phyloP scores from a whole-genome alignment of 2,329 filamentous ascomycete genomes.

The Hypocrella siamensis region DNA sequence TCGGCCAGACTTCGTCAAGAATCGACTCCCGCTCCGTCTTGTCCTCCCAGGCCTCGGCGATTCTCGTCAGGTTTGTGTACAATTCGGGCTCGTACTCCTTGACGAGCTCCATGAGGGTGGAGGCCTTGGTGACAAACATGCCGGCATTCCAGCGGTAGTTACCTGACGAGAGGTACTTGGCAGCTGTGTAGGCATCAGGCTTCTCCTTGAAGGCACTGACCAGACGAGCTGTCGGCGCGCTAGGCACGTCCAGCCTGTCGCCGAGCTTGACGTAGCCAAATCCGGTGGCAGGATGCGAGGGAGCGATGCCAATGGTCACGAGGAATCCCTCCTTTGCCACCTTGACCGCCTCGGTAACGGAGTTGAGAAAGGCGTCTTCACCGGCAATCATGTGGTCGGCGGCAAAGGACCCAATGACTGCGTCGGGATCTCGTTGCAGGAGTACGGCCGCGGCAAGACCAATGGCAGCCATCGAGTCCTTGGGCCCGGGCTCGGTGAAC shows the following conservation, averaged over 20 bases:
- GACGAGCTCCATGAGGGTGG: slow-evolving; percentile 11
- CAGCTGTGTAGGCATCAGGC: slow-evolving; percentile 11
- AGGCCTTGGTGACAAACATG: slow-evolving; percentile 12
- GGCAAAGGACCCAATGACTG: slow-evolving; percentile 11
- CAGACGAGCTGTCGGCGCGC: slow-evolving; percentile 9
- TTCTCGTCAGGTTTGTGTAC: slow-evolving; percentile 8
- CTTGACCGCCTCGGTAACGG: slow-evolving; percentile 11
- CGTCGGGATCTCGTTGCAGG: slow-evolving; percentile 9
- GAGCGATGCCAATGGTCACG: slow-evolving; percentile 12
- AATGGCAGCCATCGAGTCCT: slow-evolving; percentile 13
- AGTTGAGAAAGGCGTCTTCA: slow-evolving; percentile 11
- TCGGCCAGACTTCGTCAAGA: slow-evolving; percentile 10
- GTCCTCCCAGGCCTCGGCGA: slow-evolving; percentile 11
- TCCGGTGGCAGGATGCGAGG: slow-evolving; percentile 12
- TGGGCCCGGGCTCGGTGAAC: slow-evolving; percentile 12
- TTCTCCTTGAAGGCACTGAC: slow-evolving; percentile 13
- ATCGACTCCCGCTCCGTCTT: slow-evolving; percentile 7
- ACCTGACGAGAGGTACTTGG: slow-evolving; percentile 11
- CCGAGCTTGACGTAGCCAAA: slow-evolving; percentile 12
- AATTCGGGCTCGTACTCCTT: slow-evolving; percentile 10
- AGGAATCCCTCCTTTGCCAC: slow-evolving; percentile 12
- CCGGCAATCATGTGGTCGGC: slow-evolving; percentile 13
- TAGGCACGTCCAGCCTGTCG: slow-evolving; percentile 8
- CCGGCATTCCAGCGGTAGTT: slow-evolving; percentile 13
- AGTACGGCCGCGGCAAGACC: slow-evolving; percentile 11